phyloP scores from a whole-genome alignment of 2,329 filamentous ascomycete genomes.

The Claviceps sp. region DNA sequence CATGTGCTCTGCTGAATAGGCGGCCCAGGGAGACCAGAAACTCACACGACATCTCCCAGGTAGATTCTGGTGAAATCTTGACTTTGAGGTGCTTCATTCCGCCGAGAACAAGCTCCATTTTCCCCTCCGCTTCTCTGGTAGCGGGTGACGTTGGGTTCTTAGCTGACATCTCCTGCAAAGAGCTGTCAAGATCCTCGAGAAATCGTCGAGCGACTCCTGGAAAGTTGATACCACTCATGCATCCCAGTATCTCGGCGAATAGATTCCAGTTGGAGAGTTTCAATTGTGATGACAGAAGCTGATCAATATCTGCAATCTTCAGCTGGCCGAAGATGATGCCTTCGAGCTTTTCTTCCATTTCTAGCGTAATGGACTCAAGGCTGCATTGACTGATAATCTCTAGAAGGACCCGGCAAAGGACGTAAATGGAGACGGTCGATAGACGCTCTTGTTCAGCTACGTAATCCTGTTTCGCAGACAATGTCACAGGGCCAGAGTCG shows the following conservation, averaged over 20 bases:
- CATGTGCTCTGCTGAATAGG: constrained; percentile 74
- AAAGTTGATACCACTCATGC: constrained; percentile 92
- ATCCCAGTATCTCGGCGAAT: constrained; percentile 83
- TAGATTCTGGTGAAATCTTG: constrained; percentile 55
- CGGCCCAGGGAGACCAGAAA: constrained; percentile 72
- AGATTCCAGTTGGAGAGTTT: constrained; percentile 93
- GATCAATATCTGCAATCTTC: constrained; percentile 74
- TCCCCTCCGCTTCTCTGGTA: constrained; percentile 59
- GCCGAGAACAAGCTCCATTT: constrained; percentile 73
- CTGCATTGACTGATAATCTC: constrained; percentile 89
- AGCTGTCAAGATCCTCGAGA: constrained; percentile 63
- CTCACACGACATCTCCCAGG: constrained; percentile 78
- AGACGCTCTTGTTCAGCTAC: constrained; percentile 73
- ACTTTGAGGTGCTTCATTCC: constrained; percentile 86
- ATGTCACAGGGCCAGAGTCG: constrained; percentile 22
- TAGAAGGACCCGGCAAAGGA: constrained; percentile 83
- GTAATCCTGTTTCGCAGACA: constrained; percentile 50
- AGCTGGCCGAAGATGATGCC: constrained; percentile 95
- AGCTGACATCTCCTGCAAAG: constrained; percentile 59
- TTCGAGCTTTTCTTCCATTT: constrained; percentile 90
- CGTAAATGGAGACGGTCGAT: constrained; percentile 89
- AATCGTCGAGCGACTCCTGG: constrained; percentile 71
- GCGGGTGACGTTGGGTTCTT: constrained; percentile 48
- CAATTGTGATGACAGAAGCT: constrained; percentile 62
- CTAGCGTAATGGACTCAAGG: constrained; percentile 65